Base-by-base conservation (phyloP, 306 rosid genomes). In the Crotalaria pallida region DNA sequence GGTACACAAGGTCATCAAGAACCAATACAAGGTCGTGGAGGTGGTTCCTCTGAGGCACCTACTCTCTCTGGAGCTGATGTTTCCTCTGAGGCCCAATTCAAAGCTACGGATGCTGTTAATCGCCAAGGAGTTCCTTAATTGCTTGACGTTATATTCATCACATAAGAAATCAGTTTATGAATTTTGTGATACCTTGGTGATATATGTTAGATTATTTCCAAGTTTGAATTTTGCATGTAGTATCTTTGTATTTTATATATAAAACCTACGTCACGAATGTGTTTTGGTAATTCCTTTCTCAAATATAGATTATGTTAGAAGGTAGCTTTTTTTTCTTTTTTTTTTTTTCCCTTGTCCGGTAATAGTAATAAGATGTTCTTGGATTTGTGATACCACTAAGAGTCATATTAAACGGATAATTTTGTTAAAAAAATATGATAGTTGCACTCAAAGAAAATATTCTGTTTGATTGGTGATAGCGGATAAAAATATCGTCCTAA, bases 31-130 rank as follows among this genome's bases (percentile, higher is more conserved):
- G 89, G 92, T 67, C 96, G 96, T 13, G 89, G 91, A 0, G 80
- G 89, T 34, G 95, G 92, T 1, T 66, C 88, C 23, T 87, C 96
- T 4, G 99, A 91, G 7, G 97, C 76, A 40, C 99, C 97, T 0
- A 88, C 99, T 19, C 77, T 68, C 1, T 90, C 97, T 26, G 95
- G 95, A 24, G 77, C 83, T 13, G 50, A 57, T 0, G 79, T 72
- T 58, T 6, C 84, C 0, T 56, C 83, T 10, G 67, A 79, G 61
- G 31, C 81, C 8, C 29, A 80, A 61, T 6, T 21, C 2, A 12
- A 36, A 0, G 85, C 84, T 13, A 24, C 69, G 16, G 80, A 72
- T 55, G 45, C 72, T 70, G 21, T 58, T 34, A 72, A 86, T 64
- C 73, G 69, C 65, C 67, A 67, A 1, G 88, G 88, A 58, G 73